phyloP scores from a whole-genome alignment of 2,329 filamentous ascomycete species.

The Venturia pyrina region DNA sequence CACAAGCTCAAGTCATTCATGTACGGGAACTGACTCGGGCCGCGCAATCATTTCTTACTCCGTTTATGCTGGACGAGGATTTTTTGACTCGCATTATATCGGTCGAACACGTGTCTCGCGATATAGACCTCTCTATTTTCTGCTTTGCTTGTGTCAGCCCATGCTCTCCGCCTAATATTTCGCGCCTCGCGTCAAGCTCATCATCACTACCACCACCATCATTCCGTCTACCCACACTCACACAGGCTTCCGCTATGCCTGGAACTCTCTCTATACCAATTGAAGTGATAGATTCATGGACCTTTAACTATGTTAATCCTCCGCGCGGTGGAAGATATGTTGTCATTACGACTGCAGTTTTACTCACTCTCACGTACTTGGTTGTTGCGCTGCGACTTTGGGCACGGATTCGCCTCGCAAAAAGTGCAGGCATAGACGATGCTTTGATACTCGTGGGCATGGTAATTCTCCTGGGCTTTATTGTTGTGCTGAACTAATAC shows the following conservation, averaged over 20 bases:
- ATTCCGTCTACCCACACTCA: no score
- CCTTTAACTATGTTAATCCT: neutral
- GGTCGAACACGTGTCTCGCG: neutral
- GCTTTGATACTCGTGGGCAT: slow-evolving; percentile 16
- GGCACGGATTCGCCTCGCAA: slow-evolving; percentile 14
- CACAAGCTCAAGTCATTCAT: neutral
- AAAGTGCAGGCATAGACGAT: slow-evolving; percentile 16
- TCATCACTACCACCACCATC: neutral
- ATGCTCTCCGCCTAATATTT: neutral
- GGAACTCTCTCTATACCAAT: neutral
- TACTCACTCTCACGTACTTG: slow-evolving; percentile 14
- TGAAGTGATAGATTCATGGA: neutral
- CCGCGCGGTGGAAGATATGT: neutral
- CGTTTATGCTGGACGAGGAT: neutral
- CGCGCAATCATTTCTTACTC: neutral
- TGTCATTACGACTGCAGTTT: slow-evolving; percentile 2
- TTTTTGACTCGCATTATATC: neutral
- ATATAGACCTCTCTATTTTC: neutral
- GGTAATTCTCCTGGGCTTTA: slow-evolving; percentile 16
- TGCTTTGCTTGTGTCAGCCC: neutral
- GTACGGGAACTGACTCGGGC: neutral
- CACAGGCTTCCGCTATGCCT: neutral
- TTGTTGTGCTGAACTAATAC: neutral
- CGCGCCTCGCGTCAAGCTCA: neutral
- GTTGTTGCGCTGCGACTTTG: slow-evolving; percentile 16